Conservation (phyloP, 2,329 filamentous ascomycete species). For the Curvularia lunata region DNA sequence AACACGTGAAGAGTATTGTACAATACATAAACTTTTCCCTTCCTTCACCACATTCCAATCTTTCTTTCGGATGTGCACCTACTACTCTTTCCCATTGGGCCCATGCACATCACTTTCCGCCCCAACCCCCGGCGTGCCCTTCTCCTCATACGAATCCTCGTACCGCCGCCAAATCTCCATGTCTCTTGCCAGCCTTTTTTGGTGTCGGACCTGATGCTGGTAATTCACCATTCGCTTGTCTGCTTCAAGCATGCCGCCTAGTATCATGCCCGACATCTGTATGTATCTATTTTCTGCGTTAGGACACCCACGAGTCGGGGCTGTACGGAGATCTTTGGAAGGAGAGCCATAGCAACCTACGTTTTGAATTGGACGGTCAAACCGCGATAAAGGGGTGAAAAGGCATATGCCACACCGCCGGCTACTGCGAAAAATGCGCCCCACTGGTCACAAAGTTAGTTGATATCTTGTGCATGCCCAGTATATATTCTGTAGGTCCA, state of each 20-base stretch:
- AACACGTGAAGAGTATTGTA: not conserved
- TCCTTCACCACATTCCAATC: not conserved
- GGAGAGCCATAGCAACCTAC: conserved; percentile 20
- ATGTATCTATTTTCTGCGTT: conserved; percentile 65
- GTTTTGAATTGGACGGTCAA: conserved; percentile 47
- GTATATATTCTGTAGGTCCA: not conserved
- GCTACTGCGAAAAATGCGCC: conserved; percentile 69
- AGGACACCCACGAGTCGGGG: not conserved
- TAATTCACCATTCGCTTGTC: conserved; percentile 71
- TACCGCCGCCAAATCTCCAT: conserved; percentile 72
- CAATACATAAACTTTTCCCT: not conserved
- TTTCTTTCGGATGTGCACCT: not conserved
- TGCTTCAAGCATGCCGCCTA: conserved; percentile 78
- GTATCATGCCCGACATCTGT: conserved; percentile 85
- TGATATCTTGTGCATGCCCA: not conserved
- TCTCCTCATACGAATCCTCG: conserved; percentile 64
- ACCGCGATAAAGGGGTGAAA: conserved; percentile 74
- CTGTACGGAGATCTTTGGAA: too few relatives aligned
- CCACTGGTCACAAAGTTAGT: conserved; percentile 58
- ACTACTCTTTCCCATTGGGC: conserved; percentile 11
- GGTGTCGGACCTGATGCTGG: conserved; percentile 68
- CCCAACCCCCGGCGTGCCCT: conserved; percentile 46
- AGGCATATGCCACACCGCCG: conserved; percentile 66
- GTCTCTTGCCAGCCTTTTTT: conserved; percentile 68
- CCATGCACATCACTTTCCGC: conserved; percentile 41